Conservation (phyloP, 2,329 filamentous ascomycete species). For the Penicillium psychrosexuale region DNA sequence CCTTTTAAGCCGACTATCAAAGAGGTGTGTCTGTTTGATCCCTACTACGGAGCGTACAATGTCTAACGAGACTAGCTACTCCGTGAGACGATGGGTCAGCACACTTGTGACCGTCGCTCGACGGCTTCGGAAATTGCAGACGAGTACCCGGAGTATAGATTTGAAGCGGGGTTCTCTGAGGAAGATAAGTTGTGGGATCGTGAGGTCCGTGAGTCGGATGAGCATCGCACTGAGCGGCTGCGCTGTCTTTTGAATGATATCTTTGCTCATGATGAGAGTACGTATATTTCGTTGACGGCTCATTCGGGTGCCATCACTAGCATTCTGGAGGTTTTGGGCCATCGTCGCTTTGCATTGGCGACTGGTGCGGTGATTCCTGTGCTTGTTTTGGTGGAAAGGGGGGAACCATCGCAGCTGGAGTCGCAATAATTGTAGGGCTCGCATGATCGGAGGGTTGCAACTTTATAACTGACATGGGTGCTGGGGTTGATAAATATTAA, state of each 20-base stretch:
- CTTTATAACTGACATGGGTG: conserved; percentile 12
- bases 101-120: conserved; percentile 60
- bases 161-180: conserved; percentile 56
- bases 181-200: conserved; percentile 54
- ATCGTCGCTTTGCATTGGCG: conserved; percentile 46
- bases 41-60: no score
- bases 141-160: conserved; percentile 50
- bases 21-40: conserved; percentile 40
- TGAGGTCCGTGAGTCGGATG: conserved; percentile 48
- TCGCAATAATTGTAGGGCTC: neutral
- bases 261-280: conserved; percentile 47
- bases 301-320: conserved; percentile 60
- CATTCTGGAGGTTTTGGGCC: conserved; percentile 47
- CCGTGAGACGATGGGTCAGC: conserved; percentile 58
- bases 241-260: conserved; percentile 52
- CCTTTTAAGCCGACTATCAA: conserved; percentile 57
- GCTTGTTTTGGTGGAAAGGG: conserved; percentile 45
- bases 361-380: conserved; percentile 54
- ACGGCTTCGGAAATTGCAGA: conserved; percentile 47
- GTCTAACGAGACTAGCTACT: conserved; percentile 40
- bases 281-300: conserved; percentile 54
- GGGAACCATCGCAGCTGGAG: neutral
- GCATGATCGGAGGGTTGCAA: neutral
- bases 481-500: conserved; percentile 23
- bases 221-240: conserved; percentile 48